A percentile compares a stretch with the other conserved stretches of the same genome.
Evolutionary conservation across 1,284 basidiomycete genomes (phyloP).

Genomic region (Ganoderma sinense): DNA sequence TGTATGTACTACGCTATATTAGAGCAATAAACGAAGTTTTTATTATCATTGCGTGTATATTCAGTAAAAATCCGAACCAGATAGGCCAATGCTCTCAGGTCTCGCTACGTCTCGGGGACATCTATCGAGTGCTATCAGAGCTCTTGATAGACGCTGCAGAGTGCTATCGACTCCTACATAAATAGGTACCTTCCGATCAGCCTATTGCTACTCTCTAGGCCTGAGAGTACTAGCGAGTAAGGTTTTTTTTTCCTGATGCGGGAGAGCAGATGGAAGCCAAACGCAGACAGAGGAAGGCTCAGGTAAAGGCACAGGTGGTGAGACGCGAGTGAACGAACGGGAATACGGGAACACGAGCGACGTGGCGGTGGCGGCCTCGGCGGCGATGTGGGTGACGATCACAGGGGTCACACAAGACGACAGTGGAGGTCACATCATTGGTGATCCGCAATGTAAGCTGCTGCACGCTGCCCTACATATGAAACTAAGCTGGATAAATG

Average conservation of each 20-base stretch:
- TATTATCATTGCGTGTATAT: neutral
- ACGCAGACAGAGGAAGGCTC: too few species aligned
- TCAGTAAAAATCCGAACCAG: neutral
- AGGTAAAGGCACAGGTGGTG: too few species aligned
- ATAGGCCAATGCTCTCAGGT: neutral
- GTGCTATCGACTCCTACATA: neutral
- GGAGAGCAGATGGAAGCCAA: too few species aligned
- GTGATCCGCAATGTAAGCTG: too few species aligned
- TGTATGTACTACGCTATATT: neutral
- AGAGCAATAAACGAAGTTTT: neutral
- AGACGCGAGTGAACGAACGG: too few species aligned
- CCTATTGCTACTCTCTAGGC: neutral
- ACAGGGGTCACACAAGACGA: too few species aligned
- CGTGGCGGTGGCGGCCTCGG: too few species aligned
- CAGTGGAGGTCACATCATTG: too few species aligned
- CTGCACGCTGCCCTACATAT: too few species aligned
- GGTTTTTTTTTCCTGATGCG: neutral
- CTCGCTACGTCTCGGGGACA: neutral
- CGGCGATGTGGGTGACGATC: too few species aligned
- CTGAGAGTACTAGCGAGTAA: neutral
- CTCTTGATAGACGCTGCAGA: neutral
- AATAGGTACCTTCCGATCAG: neutral
- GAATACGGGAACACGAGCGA: too few species aligned
- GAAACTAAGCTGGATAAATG: too few species aligned
- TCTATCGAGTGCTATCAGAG: neutral